These are phyloP conservation scores for Capsicum rhomboideum DNA, from an alignment of 257 asterid species.

Conservation along the genomic window DNA sequence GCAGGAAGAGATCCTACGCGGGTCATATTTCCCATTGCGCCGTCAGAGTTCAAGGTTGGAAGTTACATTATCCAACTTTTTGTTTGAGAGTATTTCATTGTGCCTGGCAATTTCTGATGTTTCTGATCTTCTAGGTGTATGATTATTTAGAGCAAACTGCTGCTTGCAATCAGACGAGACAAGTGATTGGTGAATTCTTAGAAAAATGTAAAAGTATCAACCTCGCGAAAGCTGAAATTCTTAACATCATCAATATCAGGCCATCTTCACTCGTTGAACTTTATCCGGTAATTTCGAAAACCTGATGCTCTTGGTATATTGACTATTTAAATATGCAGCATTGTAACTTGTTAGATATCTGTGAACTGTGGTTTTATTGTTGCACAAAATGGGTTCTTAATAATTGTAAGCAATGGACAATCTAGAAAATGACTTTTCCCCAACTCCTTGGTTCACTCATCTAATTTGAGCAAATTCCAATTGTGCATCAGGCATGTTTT, in stretches of 20 bases:
- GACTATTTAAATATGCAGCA: neutral
- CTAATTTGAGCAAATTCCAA: neutral
- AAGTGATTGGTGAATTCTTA: conserved; percentile 21
- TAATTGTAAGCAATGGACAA: neutral
- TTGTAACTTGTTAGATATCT: neutral
- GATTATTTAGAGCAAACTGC: conserved; percentile 61
- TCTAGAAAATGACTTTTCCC: neutral
- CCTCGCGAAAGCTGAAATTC: conserved; percentile 64
- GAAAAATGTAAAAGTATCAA: conserved; percentile 41
- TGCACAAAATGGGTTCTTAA: neutral
- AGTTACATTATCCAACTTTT: neutral
- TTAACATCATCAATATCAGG: conserved; percentile 56
- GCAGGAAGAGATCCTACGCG: conserved; percentile 75
- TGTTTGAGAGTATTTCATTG: neutral
- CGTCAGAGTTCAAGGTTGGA: conserved; percentile 72
- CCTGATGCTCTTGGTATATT: neutral
- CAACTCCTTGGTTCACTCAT: neutral
- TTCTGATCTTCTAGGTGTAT: conserved; percentile 31
- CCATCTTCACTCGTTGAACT: conserved; percentile 51
- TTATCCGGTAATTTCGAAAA: conserved; percentile 35
- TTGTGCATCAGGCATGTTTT: neutral
- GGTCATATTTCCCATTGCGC: conserved; percentile 42
- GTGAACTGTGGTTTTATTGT: neutral
- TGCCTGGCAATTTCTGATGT: neutral
- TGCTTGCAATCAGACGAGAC: conserved; percentile 63